Evolutionary conservation across 192 early-diverging fungal genomes (phyloP).

Genomic region (Coemansia sp.): DNA sequence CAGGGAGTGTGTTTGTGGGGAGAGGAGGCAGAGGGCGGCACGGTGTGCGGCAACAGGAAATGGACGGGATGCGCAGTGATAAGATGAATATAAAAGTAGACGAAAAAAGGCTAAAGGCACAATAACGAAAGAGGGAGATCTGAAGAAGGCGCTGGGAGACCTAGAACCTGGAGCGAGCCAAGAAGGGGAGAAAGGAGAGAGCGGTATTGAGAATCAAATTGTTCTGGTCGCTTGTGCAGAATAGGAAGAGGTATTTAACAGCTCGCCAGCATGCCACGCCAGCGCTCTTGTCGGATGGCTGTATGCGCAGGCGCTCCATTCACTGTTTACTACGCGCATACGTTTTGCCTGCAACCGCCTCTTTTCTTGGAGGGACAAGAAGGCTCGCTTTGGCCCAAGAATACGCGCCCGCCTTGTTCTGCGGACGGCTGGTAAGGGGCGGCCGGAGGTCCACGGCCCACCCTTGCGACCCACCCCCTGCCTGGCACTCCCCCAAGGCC

Average conservation of each 20-base stretch:
- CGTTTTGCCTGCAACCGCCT: no score
- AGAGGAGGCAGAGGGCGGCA: no score
- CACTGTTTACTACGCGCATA: no score
- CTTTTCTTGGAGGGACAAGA: no score
- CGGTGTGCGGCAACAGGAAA: no score
- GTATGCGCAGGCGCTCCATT: no score
- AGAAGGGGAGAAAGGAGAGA: slow-evolving; percentile 20
- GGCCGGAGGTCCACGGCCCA: no score
- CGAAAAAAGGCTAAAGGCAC: neutral
- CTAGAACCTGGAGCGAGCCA: slow-evolving; percentile 16
- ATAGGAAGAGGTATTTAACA: slow-evolving; percentile 47
- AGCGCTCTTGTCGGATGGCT: no score
- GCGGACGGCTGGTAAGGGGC: no score
- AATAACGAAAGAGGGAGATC: slow-evolving; percentile 4
- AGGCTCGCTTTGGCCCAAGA: no score
- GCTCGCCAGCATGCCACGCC: slow-evolving; percentile 44
- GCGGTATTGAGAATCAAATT: slow-evolving; percentile 49
- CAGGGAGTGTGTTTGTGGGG: no score
- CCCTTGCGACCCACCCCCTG: neutral
- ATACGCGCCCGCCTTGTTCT: no score
- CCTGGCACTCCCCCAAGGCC: neutral
- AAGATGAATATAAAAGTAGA: neutral
- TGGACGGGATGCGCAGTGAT: neutral
- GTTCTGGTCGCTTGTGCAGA: slow-evolving; percentile 46
- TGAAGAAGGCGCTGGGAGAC: neutral